phyloP scores from a whole-genome alignment of 371 early-diverging fungal genomes.

The Rhizopus sp. region DNA sequence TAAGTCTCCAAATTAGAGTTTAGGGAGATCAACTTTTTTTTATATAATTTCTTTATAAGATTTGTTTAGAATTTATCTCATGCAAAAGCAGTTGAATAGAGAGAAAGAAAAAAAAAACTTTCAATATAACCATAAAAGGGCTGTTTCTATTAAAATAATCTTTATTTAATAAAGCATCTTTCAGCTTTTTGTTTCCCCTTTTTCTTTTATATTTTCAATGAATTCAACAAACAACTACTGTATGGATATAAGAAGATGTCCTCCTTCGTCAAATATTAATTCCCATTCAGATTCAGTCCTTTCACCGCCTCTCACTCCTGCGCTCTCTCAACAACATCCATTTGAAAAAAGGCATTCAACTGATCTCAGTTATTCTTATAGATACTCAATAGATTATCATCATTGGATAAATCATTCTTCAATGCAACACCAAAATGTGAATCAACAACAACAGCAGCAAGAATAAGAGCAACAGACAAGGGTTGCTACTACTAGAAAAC shows the following conservation, averaged over 20 bases:
- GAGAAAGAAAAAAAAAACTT: neutral
- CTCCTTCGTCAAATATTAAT: constrained; percentile 11
- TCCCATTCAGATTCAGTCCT: constrained; percentile 36
- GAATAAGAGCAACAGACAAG: neutral
- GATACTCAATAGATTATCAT: constrained; percentile 25
- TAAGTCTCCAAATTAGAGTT: constrained; percentile 3
- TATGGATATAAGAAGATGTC: constrained; percentile 26
- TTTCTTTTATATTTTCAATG: constrained; percentile 5
- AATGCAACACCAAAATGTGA: constrained; percentile 16
- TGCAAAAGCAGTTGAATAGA: constrained; percentile 17
- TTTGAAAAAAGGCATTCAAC: constrained; percentile 38
- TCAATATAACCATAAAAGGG: constrained; percentile 45
- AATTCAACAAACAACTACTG: constrained; percentile 18
- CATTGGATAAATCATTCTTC: constrained; percentile 32
- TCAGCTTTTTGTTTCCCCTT: constrained; percentile 9
- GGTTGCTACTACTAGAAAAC: constrained; percentile 21
- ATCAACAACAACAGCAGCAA: neutral
- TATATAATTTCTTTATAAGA: constrained; percentile 16
- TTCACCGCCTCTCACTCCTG: constrained; percentile 48
- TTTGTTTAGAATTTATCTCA: constrained; percentile 48
- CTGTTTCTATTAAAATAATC: no score
- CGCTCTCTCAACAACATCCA: constrained; percentile 38
- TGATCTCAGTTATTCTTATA: constrained; percentile 19
- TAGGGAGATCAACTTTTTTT: constrained; percentile 10
- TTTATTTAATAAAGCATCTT: neutral